These are phyloP conservation scores for Thalassiosira pacifica DNA, from an alignment of 352 stramenopile species.

Conservation along the genomic window DNA sequence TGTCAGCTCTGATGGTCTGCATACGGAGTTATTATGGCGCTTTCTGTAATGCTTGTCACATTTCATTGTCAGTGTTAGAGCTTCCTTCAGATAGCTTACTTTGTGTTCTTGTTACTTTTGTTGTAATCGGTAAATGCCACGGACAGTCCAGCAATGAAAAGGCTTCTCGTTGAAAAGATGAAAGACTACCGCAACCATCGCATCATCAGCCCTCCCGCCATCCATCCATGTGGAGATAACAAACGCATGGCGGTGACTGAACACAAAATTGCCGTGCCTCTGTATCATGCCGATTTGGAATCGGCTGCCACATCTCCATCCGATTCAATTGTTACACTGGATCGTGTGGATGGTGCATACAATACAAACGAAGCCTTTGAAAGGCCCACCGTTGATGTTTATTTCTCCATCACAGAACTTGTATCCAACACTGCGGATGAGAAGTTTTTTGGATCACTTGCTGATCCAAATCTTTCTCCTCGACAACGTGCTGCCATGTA, in stretches of 20 bases:
- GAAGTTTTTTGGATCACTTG: slow-evolving; percentile 49
- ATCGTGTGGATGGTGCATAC: slow-evolving; percentile 42
- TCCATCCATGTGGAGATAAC: slow-evolving; percentile 72
- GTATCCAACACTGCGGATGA: slow-evolving; percentile 56
- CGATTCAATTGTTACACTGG: slow-evolving; percentile 30
- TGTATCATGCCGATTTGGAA: slow-evolving; percentile 61
- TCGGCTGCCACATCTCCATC: not conserved
- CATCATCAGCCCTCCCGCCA: slow-evolving; percentile 72
- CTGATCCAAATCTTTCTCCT: slow-evolving; percentile 22
- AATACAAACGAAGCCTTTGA: slow-evolving; percentile 41
- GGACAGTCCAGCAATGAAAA: slow-evolving; percentile 35
- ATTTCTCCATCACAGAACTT: slow-evolving; percentile 82
- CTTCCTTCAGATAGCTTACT: not conserved
- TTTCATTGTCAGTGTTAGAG: not conserved
- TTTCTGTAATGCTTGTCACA: no score
- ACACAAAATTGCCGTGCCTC: slow-evolving; percentile 75
- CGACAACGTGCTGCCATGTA: slow-evolving; percentile 42
- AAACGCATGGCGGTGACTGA: slow-evolving; percentile 79
- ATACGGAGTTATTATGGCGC: no score
- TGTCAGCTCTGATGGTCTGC: no score
- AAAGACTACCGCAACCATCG: slow-evolving; percentile 77
- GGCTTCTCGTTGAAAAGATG: slow-evolving; percentile 52
- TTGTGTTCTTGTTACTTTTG: not conserved
- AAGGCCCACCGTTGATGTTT: slow-evolving; percentile 68
- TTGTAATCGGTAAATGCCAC: not conserved